These are phyloP conservation scores for Dictyostelium citrinum DNA, from an alignment of 78 protist genomes.

Conservation along the genomic window DNA sequence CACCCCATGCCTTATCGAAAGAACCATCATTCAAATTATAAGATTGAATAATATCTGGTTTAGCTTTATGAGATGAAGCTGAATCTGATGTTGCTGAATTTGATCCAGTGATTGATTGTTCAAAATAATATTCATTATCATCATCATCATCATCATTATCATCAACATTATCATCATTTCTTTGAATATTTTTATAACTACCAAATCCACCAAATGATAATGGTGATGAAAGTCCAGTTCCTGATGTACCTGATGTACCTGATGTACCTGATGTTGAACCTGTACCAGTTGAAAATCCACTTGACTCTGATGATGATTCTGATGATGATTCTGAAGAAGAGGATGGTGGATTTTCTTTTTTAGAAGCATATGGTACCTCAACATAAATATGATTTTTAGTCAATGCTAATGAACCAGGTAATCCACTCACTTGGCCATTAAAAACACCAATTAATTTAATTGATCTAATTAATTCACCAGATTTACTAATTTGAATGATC, in stretches of 20 bases:
- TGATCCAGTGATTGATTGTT: not conserved
- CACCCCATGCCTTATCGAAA: conserved; percentile 25
- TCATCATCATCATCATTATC: not conserved
- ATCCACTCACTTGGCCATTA: not conserved
- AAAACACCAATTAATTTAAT: not conserved
- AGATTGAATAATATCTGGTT: conserved; percentile 1
- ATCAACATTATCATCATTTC: too few relatives aligned
- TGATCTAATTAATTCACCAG: not conserved
- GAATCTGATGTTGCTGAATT: not conserved
- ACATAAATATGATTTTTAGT: not conserved
- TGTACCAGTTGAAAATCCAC: not conserved
- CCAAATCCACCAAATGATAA: not conserved
- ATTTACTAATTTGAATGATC: conserved; percentile 1
- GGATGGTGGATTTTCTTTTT: not conserved
- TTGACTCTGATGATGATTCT: not conserved
- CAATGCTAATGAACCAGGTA: conserved; percentile 30
- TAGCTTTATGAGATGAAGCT: not conserved
- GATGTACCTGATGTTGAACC: not conserved
- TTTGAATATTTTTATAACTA: not conserved
- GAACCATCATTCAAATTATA: conserved; percentile 14
- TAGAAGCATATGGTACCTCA: conserved; percentile 60
- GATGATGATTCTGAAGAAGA: not conserved
- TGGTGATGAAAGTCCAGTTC: not conserved
- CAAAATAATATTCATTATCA: not conserved
- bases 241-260: not conserved